Evolutionary conservation across 2,329 filamentous ascomycete species (phyloP), one percentile per base, ranked within the genome.

Genomic region (Pseudonectria buxi): DNA sequence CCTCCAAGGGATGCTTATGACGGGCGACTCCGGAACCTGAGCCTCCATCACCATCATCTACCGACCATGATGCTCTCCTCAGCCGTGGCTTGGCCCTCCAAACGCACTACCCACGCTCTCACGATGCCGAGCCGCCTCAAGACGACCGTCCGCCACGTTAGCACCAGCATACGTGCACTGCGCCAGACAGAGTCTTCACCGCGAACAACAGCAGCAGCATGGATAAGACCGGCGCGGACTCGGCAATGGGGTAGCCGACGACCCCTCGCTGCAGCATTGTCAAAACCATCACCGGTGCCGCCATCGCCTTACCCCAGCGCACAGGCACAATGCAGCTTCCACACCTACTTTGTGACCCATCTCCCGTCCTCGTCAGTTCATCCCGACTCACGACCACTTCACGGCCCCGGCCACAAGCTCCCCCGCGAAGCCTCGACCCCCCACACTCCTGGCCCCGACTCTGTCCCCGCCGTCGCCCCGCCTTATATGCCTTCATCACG

Each of bases 341-440:
- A 95, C 67, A 88, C 94, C 51, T 96, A 98, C 68, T 98, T 98
- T 61, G 86, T 96, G 40, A 95, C 92, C 7, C 87, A 95, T 59
- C 75, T 98, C 2, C 90, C 92, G 4, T 94, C 88, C 13, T 94
- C 88, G 11, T 95, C 89, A 4, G 73, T 95, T 29, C 86, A 95
- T 51, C 90, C 92, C 7, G 90, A 96, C 61, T 84, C 85, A 25
- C 72, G 79, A 36, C 65, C 70, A 14, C 64, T 72, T 13, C 56
- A 66, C 18, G 81, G 79, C 4, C 78, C 79, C 22, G 83, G 86
- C 49, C 88, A 95, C 60, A 89, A 92, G 59, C 76, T 95, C 6
- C 89, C 89, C 32, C 83, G 88, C 50, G 77, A 86, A 48, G 86
- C 86, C 15, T 92, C 87, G 30, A 83, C 78, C 29, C 89, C 89